Evolutionary conservation across 768 basidiomycete genomes (phyloP).

Genomic region (Amylocystis lapponica): DNA sequence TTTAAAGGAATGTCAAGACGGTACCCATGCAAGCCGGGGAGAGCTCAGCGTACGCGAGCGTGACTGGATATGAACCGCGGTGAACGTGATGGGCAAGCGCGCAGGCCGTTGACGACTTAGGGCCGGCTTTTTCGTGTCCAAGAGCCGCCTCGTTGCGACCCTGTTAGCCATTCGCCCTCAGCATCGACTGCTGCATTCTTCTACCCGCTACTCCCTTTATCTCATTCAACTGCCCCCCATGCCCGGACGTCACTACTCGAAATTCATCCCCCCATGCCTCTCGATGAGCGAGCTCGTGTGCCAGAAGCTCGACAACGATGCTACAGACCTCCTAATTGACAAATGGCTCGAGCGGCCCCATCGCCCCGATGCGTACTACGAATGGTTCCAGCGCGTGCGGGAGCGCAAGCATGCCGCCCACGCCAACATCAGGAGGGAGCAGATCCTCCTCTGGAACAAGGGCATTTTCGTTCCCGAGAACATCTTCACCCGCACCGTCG

Average conservation of each 20-base stretch:
- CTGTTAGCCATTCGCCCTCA: not conserved
- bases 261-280: slow-evolving; percentile 58
- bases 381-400: slow-evolving; percentile 69
- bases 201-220: slow-evolving; percentile 1
- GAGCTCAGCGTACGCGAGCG: not conserved
- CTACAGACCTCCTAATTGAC: slow-evolving; percentile 75
- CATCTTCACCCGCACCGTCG: slow-evolving; percentile 73
- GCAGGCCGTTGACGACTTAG: no score
- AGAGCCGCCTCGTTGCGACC: slow-evolving; percentile 2
- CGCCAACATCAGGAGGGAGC: slow-evolving; percentile 34
- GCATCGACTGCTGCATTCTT: not conserved
- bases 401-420: slow-evolving; percentile 57
- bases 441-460: slow-evolving; percentile 48
- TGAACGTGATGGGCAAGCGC: no score
- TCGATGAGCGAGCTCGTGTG: slow-evolving; percentile 76
- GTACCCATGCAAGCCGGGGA: not conserved
- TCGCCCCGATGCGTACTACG: slow-evolving; percentile 67
- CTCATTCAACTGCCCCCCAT: slow-evolving; percentile 4
- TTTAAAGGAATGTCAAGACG: not conserved
- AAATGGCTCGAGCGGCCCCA: slow-evolving; percentile 68
- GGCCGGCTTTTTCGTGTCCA: slow-evolving; percentile 18
- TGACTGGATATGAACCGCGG: not conserved
- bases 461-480: slow-evolving; percentile 77
- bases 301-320: slow-evolving; percentile 71
- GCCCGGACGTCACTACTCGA: slow-evolving; percentile 42